phyloP scores from a whole-genome alignment of 2,329 filamentous ascomycete species.

The Ophiocordyceps australis region DNA sequence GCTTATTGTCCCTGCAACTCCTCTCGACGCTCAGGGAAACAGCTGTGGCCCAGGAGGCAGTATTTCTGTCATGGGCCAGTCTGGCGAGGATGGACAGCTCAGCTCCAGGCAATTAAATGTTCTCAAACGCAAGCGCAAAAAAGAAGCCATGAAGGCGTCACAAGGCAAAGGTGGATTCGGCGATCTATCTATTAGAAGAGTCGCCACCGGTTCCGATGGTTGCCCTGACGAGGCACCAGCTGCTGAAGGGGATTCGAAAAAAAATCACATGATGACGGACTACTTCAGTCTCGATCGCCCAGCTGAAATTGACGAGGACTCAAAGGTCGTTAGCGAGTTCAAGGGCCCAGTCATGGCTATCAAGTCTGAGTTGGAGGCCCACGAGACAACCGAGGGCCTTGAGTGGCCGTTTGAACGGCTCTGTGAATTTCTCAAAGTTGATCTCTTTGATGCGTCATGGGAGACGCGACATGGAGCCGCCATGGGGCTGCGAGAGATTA shows the following conservation, averaged over 20 bases:
- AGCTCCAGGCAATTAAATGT: conserved; percentile 92
- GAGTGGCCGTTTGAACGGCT: conserved; percentile 93
- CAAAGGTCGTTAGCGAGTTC: conserved; percentile 87
- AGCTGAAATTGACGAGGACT: conserved; percentile 66
- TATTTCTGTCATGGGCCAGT: conserved; percentile 17
- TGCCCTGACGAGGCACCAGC: conserved; percentile 40
- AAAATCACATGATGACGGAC: conserved; percentile 51
- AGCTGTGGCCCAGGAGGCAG: conserved; percentile 16
- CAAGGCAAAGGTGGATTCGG: conserved; percentile 79
- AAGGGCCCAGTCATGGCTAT: conserved; percentile 69
- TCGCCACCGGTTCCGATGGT: conserved; percentile 42
- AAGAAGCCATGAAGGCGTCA: conserved; percentile 69
- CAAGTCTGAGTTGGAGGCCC: conserved; percentile 69
- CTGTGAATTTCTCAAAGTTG: conserved; percentile 83
- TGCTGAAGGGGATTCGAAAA: conserved; percentile 31
- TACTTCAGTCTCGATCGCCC: conserved; percentile 82
- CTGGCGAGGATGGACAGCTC: conserved; percentile 49
- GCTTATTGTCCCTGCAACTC: conserved; percentile 24
- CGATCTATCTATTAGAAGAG: conserved; percentile 57
- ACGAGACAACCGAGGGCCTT: conserved; percentile 56
- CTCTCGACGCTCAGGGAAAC: conserved; percentile 20
- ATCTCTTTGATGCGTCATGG: conserved; percentile 87
- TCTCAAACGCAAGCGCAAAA: conserved; percentile 83
- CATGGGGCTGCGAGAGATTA: conserved; percentile 81
- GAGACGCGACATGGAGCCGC: conserved; percentile 92